These are phyloP conservation scores for Phaseolus coccineus DNA, from an alignment of 331 rosid genomes.

Conservation along the genomic window DNA sequence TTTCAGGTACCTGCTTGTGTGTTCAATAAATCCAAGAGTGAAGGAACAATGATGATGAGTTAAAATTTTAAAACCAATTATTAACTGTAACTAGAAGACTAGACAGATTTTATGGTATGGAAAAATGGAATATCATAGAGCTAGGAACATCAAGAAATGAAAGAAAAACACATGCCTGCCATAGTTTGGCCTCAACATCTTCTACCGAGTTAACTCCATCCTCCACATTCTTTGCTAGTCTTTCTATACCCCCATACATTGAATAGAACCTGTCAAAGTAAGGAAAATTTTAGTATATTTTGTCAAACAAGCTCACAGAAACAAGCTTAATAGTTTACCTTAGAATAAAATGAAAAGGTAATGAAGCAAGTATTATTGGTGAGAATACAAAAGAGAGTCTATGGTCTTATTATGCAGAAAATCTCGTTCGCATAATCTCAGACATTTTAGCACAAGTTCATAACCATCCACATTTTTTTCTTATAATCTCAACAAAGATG, in stretches of 20 bases:
- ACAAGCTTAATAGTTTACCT: not conserved
- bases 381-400: not conserved
- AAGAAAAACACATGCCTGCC: conserved; percentile 26
- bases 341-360: not conserved
- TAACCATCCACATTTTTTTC: not conserved
- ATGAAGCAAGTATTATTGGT: not conserved
- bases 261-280: conserved; percentile 67
- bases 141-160: not conserved
- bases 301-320: not conserved
- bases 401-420: not conserved
- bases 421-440: not conserved
- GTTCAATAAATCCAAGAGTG: conserved; percentile 11
- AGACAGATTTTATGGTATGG: not conserved
- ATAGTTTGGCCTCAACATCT: conserved; percentile 61
- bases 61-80: not conserved
- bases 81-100: not conserved
- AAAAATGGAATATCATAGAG: too few species aligned
- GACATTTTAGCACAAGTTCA: not conserved
- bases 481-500: not conserved
- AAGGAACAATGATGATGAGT: not conserved
- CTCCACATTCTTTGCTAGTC: conserved; percentile 65
- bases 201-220: conserved; percentile 72
- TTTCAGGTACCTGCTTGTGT: conserved; percentile 66
- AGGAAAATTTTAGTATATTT: not conserved
- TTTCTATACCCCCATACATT: conserved; percentile 73